Base-by-base conservation (phyloP, 257 asterid genomes). In the Solanum gracilifrons region DNA sequence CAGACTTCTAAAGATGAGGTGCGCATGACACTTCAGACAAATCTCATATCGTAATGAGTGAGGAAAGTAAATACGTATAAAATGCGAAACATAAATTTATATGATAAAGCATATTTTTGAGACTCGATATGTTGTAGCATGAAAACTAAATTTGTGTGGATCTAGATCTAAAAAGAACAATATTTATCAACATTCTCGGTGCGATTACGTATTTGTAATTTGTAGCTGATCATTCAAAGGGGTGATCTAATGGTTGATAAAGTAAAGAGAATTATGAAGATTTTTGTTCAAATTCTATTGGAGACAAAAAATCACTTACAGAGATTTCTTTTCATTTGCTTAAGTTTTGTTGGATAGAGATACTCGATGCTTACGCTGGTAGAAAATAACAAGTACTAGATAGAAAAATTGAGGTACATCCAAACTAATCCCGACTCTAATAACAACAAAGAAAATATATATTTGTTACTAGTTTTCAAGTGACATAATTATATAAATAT, bases 391-490 rank as follows among this genome's bases (percentile, higher is more conserved):
- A 25, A 68, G 5, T 29, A 68, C 1, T 3, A 68, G 1, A 25
- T 68, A 8, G 0, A 68, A 29, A 12, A 6, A 0, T 68, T 0
- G 11, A 68, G 5, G 1, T 68, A 7, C 5, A 4, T 25, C 3
- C 10, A 27, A 68, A 68, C 5, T 6, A 13, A 13, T 7, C 3
- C 3, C 0, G 4, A 68, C 5, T 43, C 51, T 43, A 27, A 0
- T 68, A 68, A 68, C 1, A 1, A 13, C 3, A 27, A 25, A 8
- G 7, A 7, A 68, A 29, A 27, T 1, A 68, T 5, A 4, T 68
- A 31, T 27, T 68, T 29, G 21, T 68, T 5, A 3, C 39, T 15
- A 31, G 1, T 31, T 31, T 16, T 71, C 13, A 72, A 72, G n/a
- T 32, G 25, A 16, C 8, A 32, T 72, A 32, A 72, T 16, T 72